phyloP scores from a whole-genome alignment of 768 basidiomycete genomes.

The Pisolithus tinctorius region DNA sequence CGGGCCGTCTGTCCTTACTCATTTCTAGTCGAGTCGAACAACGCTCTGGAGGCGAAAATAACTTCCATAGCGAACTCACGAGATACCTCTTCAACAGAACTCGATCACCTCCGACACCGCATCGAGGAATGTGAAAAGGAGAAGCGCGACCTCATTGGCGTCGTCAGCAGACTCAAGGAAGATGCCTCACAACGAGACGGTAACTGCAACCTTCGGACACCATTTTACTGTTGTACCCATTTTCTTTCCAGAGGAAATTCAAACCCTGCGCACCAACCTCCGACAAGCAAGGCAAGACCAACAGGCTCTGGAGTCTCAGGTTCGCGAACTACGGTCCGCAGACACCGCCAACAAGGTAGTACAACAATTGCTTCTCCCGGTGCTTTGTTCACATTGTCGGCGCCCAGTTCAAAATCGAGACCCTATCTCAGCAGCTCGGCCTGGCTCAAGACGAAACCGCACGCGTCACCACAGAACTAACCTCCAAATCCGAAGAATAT shows the following conservation, averaged over 20 bases:
- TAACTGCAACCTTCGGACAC: slow-evolving; percentile 20
- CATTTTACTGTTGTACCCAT: not conserved
- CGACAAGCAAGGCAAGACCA: slow-evolving; percentile 74
- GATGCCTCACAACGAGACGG: slow-evolving; percentile 72
- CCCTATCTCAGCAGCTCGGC: slow-evolving; percentile 73
- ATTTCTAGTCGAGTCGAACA: slow-evolving; percentile 37
- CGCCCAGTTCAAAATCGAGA: slow-evolving; percentile 77
- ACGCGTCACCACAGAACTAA: slow-evolving; percentile 62
- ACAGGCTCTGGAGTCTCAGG: slow-evolving; percentile 56
- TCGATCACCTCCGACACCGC: slow-evolving; percentile 50
- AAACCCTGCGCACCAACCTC: slow-evolving; percentile 57
- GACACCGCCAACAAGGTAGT: slow-evolving; percentile 73
- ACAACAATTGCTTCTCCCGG: not conserved
- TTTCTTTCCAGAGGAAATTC: slow-evolving; percentile 54
- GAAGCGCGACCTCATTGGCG: slow-evolving; percentile 81
- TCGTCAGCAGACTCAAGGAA: slow-evolving; percentile 77
- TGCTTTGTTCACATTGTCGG: not conserved
- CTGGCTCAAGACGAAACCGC: slow-evolving; percentile 73
- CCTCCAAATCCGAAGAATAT: slow-evolving; percentile 72
- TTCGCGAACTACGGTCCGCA: slow-evolving; percentile 65
- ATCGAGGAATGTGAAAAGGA: slow-evolving; percentile 79
- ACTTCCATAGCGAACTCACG: slow-evolving; percentile 51
- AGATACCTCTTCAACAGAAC: slow-evolving; percentile 54
- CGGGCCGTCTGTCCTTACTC: slow-evolving; percentile 8
- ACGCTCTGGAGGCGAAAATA: slow-evolving; percentile 49